Evolutionary conservation across 208 protist species (phyloP), one percentile per base, ranked within the genome.

Genomic region (Acanthamoeba comandoni): DNA sequence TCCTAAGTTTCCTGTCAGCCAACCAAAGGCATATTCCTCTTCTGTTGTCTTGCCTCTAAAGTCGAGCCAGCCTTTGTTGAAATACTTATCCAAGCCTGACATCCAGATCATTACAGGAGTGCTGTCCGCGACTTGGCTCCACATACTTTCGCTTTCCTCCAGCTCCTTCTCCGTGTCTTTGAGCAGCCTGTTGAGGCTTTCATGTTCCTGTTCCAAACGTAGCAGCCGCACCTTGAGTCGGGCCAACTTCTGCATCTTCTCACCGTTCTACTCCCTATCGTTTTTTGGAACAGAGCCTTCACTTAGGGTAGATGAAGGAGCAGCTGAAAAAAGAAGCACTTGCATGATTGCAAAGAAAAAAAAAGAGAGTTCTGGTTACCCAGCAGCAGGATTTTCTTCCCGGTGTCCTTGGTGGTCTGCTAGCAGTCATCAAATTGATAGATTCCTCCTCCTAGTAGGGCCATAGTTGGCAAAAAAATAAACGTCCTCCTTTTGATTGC

Each of bases 31-130:
- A 22, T 58, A 58, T 31, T 82, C 71, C 22, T 82, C 26, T 19
- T 55, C 71, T 26, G 35, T 62, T 15, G 71, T 58, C n/a, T 53
- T 48, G 71, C 71, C 71, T 9, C 51, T 60, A 19, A 82, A 82
- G 49, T 82, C 19, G 4, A 82, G 48, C 71, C 71, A 82, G 15
- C 51, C 39, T 53, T 82, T 82, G 71, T 82, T 82, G 71, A 82
- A 82, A 31, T 82, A 82, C 49, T 55, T 82, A 15, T 48, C 58
- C 9, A 58, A 5, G 24, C 67, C 67, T 31, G 67, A 75, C 67
- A 75, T 75, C 67, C 67, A 75, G 35, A 82, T 58, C 71, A 82
- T 82, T 9, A 82, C 71, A 0, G 71, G 71, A 22, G 71, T 11
- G 19, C 1, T 48, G 71, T 82, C 71, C 9, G 71, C 71, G 2